phyloP scores from a whole-genome alignment of 1,284 basidiomycete species.

The Cryptococcus sp. region DNA sequence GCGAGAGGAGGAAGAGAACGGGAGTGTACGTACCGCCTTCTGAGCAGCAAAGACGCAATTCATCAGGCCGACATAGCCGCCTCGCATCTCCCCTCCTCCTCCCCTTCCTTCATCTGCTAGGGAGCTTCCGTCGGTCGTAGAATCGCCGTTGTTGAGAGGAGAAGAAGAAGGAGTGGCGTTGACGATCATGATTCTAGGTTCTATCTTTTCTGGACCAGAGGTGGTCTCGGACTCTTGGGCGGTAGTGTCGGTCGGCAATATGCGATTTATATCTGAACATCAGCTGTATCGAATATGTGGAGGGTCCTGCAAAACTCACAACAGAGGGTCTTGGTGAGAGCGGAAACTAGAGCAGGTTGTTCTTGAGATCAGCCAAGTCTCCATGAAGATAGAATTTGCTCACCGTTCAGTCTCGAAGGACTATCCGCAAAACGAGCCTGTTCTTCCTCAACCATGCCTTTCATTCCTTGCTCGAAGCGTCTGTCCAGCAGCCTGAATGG shows the following conservation, averaged over 20 bases:
- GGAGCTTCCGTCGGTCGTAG: constrained; percentile 1
- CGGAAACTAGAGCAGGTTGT: constrained; percentile 71
- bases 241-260: constrained; percentile 47
- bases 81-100: constrained; percentile 30
- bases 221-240: constrained; percentile 7
- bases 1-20: neutral
- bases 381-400: constrained; percentile 4
- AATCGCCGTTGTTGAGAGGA: neutral
- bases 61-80: constrained; percentile 81
- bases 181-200: constrained; percentile 82
- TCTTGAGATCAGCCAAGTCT: constrained; percentile 21
- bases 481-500: constrained; percentile 61
- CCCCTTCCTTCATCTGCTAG: constrained; percentile 49
- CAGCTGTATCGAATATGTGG: neutral
- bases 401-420: constrained; percentile 50
- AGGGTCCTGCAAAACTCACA: too few species aligned
- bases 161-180: constrained; percentile 68
- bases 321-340: constrained; percentile 81
- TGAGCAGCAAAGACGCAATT: constrained; percentile 99
- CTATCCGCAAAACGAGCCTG: constrained; percentile 53
- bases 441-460: constrained; percentile 59
- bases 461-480: constrained; percentile 62
- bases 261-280: constrained; percentile 73
- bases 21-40: constrained; percentile 62
- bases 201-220: constrained; percentile 53